Base-by-base conservation (phyloP, 1,284 basidiomycete species). In the Ceratobasidium sp. region DNA sequence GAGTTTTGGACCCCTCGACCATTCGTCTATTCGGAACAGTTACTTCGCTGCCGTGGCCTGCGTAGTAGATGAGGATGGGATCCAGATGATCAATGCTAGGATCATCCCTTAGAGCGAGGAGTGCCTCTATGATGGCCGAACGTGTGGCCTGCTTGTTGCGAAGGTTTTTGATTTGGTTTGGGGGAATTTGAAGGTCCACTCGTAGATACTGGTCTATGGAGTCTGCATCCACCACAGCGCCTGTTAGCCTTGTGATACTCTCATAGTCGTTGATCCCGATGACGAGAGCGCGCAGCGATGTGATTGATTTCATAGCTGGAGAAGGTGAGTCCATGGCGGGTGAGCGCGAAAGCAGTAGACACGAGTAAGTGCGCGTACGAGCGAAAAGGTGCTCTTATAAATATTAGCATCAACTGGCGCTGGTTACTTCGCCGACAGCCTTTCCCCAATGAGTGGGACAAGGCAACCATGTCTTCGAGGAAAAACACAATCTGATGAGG, bases 191-290 rank as follows among this genome's bases (percentile, higher is more conserved):
- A 8, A 60, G 57, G 32, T 60, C 43, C 8, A 4, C 15, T 8
- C n/a, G 34, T 7, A 60, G 31, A 29, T 49, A 60, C 8, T 49
- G 12, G 27, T 34, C 12, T n/a, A 60, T 34, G 1, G 27, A 42
- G 29, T 27, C 8, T 17, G 57, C 57, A 32, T 60, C 57, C 7
- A 45, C 27, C 45, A 60, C 57, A 13, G 57, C 57, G 2, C 57
- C 57, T 13, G 43, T 31, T 10, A 60, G 43, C 2, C 31, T 32
- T 22, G 27, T 60, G 5, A 60, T 15, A 15, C 50, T 60, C 3
- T 42, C 22, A 29, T 60, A 60, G 15, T 25, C 8, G n/a, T 60
- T 60, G 57, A 60, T 49, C 2, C 57, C 57, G 10, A 60, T 60
- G 6, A 60, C n/a, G 29, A 60, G n/a, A 22, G 57, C 57, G 50